These are phyloP conservation scores for Pichia sp. DNA, from an alignment of 1,139 yeast species.

Conservation along the genomic window DNA sequence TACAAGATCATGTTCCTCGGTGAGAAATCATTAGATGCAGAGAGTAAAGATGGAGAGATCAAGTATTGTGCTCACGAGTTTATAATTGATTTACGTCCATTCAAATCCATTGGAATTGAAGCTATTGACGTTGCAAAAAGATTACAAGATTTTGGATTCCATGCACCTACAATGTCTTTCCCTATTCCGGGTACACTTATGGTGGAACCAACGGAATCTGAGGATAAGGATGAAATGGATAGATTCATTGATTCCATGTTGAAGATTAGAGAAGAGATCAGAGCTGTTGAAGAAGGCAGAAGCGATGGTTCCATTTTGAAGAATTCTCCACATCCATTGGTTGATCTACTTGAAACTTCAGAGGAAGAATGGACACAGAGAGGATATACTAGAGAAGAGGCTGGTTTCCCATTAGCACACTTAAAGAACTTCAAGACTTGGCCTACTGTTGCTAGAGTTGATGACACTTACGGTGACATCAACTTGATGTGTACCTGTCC, in stretches of 20 bases:
- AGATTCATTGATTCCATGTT: constrained; percentile 86
- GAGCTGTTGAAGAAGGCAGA: constrained; percentile 61
- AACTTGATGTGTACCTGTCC: constrained; percentile 93
- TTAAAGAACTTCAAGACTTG: constrained; percentile 77
- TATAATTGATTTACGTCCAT: constrained; percentile 82
- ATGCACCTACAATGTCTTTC: constrained; percentile 98
- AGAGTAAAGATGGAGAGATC: constrained; percentile 31
- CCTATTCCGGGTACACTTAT: constrained; percentile 96
- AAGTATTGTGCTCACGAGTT: constrained; percentile 96
- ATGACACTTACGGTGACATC: constrained; percentile 92
- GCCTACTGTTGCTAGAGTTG: constrained; percentile 91
- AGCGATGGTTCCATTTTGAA: constrained; percentile 63
- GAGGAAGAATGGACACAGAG: constrained; percentile 67
- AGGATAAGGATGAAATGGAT: constrained; percentile 79
- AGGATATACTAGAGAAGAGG: constrained; percentile 88
- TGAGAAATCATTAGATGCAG: constrained; percentile 17
- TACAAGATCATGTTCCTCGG: constrained; percentile 74
- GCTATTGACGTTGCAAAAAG: constrained; percentile 97
- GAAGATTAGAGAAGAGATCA: constrained; percentile 75
- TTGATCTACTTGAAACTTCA: constrained; percentile 57
- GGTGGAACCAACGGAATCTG: constrained; percentile 98
- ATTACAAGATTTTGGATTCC: constrained; percentile 96
- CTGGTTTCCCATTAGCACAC: constrained; percentile 82
- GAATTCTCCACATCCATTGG: constrained; percentile 88
- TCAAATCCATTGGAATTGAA: constrained; percentile 75